Base-by-base conservation (phyloP, 805 yeast genomes). In the Wickerhamomyces canadensis region DNA sequence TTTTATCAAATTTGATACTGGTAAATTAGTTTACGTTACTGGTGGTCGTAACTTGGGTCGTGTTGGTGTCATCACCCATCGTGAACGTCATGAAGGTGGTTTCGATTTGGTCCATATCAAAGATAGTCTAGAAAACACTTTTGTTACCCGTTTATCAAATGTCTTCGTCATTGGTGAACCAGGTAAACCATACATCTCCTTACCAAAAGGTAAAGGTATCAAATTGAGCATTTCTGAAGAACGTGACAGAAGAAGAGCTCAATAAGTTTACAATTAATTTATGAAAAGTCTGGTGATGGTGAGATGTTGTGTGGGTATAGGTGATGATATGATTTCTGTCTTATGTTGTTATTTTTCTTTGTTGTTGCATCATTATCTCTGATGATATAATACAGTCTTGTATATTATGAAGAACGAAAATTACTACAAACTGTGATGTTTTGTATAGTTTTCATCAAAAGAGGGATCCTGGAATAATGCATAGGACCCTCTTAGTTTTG, bases 21-120 rank as follows among this genome's bases (percentile, higher is more conserved):
- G 94, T 67, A 83, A 78, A 68, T 73, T 84, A 61, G 94, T 80
- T 57, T 85, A 86, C 84, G 87, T 83, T 68, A 87, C 95, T 55
- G 96, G 96, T 76, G 96, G 96, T 75, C 91, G 94, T 77, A 86
- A 85, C 84, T 80, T 87, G 89, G 96, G 96, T 69, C 82, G 96
- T 73, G 85, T 87, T 64, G 96, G 96, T 81, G 85, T 84, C 57
- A 87, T 87, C 68, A 77, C 81, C 60, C 95, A 88, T 89, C 80
- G 91, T 72, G 96, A 87, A 75, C 84, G 84, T 74, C 96, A 87
- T 78, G 95, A 87, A 68, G 96, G 96, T 72, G 96, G 96, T 68
- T 87, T 87, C 78, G 96, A 87, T 72, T 80, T 87, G 70, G 95
- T 87, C 61, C 96, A 87, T 85, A 78, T 88, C 72, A 88, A 87